These are phyloP conservation scores for Boletellus dicymbophilus DNA, from an alignment of 1,284 basidiomycete species.

Conservation along the genomic window DNA sequence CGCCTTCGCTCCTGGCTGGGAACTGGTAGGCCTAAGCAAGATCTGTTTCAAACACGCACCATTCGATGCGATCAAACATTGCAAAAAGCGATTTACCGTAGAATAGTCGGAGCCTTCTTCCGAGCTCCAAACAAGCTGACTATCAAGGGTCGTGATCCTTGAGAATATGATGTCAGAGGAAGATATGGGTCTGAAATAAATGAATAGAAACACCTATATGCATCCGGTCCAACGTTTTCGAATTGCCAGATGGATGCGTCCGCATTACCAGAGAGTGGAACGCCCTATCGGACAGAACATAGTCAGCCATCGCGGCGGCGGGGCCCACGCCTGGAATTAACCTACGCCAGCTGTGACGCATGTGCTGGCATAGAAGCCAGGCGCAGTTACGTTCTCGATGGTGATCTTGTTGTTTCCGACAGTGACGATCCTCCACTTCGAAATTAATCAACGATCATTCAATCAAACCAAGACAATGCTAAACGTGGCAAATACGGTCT, in stretches of 20 bases:
- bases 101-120: background rate
- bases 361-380: background rate
- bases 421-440: constrained; percentile 1
- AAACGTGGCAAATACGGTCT: background rate
- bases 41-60: background rate
- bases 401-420: background rate
- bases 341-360: background rate
- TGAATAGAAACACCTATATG: background rate
- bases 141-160: background rate
- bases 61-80: too few species aligned
- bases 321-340: too few species aligned
- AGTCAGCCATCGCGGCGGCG: too few species aligned
- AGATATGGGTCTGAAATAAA: background rate
- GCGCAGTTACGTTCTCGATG: background rate
- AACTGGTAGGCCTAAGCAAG: background rate
- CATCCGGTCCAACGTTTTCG: too few species aligned
- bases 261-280: background rate
- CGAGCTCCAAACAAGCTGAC: background rate
- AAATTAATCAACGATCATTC: background rate
- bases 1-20: background rate
- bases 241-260: background rate
- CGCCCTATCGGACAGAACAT: background rate
- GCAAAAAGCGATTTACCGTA: background rate
- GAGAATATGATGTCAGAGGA: background rate
- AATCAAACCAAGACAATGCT: background rate